Evolutionary conservation across 352 stramenopile genomes (phyloP), one percentile per base, ranked within the genome.

Genomic region (Globisporangium spiculum): DNA sequence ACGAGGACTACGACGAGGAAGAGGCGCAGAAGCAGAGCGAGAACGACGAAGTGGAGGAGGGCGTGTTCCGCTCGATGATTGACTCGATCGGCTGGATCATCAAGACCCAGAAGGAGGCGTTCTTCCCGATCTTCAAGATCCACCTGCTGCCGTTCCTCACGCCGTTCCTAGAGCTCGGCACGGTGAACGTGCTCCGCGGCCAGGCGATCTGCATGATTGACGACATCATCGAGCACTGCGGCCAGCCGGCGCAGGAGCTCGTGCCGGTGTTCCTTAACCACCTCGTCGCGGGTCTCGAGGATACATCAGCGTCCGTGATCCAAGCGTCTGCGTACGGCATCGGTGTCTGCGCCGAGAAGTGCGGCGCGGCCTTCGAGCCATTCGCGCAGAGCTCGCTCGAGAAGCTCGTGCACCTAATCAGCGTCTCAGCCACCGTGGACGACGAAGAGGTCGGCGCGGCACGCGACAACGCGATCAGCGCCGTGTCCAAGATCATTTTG

Each of bases 121-220:
- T 94, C 68, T 89, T 96, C 69, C 80, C 84, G 0, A 53, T 94
- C 26, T 94, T 94, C 75, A 77, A 92, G 60, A 27, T 76, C 3
- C 83, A 93, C 53, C 54, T 93, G 61, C 64, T 93, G 62, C 61
- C 81, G 32, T 91, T 91, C 53, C 71, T 96, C 53, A 81, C 74
- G 46, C 84, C 85, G 53, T 75, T 94, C 62, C 75, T 96, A 30
- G 83, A 92, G 57, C 74, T 77, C 38, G 75, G 77, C 63, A 76
- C 79, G 9, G 64, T 91, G 24, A 70, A 80, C 62, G 81, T 91
- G 68, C 71, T 96, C 22, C 88, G 88, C 53, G 83, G 83, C 10
- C 87, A 94, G 65, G 84, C 83, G 58, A 94, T 96, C 69, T 96
- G 88, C 79, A 94, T 93, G 79, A 82, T 96, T 54, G 88, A 96